phyloP scores from a whole-genome alignment of 2,329 filamentous ascomycete species.

The Drechslera avenae region DNA sequence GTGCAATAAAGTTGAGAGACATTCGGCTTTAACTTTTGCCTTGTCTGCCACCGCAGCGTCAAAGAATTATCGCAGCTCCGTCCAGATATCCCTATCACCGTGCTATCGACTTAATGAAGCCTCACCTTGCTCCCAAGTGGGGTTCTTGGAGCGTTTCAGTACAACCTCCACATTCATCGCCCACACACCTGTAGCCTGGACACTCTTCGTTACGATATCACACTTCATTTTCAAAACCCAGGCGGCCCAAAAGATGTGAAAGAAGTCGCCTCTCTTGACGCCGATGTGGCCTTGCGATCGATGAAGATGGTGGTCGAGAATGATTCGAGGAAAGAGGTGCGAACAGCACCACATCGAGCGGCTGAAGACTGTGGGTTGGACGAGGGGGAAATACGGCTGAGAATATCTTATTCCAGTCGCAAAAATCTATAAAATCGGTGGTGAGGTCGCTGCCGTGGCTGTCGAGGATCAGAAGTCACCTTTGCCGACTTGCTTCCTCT shows the following conservation, averaged over 20 bases:
- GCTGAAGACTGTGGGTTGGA: neutral
- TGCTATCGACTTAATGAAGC: neutral
- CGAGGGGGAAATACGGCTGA: neutral
- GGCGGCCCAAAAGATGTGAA: neutral
- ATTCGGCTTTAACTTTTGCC: neutral
- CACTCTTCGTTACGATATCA: conserved; percentile 2
- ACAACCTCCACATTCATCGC: conserved; percentile 1
- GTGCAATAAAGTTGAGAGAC: too few relatives aligned
- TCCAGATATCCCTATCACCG: neutral
- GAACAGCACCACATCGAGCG: neutral
- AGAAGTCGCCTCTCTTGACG: neutral
- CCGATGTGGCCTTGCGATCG: neutral
- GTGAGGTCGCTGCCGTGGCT: neutral
- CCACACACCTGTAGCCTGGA: conserved; percentile 5
- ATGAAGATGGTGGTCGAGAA: neutral
- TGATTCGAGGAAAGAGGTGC: too few relatives aligned
- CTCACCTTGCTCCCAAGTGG: neutral
- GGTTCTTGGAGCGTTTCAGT: conserved; percentile 1
- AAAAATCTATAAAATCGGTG: neutral
- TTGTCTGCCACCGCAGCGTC: neutral
- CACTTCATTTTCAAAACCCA: neutral
- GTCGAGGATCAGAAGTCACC: neutral
- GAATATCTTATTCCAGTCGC: neutral
- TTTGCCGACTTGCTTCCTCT: neutral
- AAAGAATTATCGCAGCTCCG: neutral